These are phyloP conservation scores for Penicillium occitanis DNA, from an alignment of 2,329 filamentous ascomycete species.

Conservation along the genomic window DNA sequence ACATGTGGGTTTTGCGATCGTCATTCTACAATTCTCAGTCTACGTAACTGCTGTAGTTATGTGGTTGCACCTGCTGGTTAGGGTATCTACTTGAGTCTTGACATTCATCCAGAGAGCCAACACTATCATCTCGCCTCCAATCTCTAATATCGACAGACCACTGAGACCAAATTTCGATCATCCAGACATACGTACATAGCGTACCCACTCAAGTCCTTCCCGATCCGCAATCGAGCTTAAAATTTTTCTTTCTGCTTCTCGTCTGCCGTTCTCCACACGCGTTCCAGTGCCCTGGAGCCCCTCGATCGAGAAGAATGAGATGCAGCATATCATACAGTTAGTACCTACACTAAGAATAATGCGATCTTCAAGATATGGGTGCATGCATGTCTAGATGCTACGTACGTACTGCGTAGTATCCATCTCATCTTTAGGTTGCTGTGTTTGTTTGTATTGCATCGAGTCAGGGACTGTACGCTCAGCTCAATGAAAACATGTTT, in stretches of 20 bases:
- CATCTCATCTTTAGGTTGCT: background rate
- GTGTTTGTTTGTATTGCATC: background rate
- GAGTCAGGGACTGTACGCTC: slow-evolving; percentile 1
- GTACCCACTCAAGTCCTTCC: background rate
- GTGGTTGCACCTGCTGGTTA: background rate
- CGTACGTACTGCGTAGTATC: background rate
- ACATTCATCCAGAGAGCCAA: background rate
- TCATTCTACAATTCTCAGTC: background rate
- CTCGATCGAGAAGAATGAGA: slow-evolving; percentile 2
- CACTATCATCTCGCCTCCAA: background rate
- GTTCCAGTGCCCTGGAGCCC: slow-evolving; percentile 1
- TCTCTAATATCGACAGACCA: background rate
- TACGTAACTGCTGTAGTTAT: background rate
- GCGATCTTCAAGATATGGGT: slow-evolving; percentile 1
- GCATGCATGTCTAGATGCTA: background rate
- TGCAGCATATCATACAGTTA: background rate
- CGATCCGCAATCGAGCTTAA: slow-evolving; percentile 11
- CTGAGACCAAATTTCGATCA: background rate
- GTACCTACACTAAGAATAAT: background rate
- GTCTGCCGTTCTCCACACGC: slow-evolving; percentile 12
- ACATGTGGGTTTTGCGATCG: slow-evolving; percentile 8
- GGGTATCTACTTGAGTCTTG: background rate
- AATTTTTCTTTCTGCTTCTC: slow-evolving; percentile 6
- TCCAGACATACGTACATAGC: background rate
- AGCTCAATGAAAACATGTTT: background rate